Evolutionary conservation across 179 eudicot genomes (phyloP), one percentile per base, ranked within the genome.

Genomic region (Dionaea muscipula): DNA sequence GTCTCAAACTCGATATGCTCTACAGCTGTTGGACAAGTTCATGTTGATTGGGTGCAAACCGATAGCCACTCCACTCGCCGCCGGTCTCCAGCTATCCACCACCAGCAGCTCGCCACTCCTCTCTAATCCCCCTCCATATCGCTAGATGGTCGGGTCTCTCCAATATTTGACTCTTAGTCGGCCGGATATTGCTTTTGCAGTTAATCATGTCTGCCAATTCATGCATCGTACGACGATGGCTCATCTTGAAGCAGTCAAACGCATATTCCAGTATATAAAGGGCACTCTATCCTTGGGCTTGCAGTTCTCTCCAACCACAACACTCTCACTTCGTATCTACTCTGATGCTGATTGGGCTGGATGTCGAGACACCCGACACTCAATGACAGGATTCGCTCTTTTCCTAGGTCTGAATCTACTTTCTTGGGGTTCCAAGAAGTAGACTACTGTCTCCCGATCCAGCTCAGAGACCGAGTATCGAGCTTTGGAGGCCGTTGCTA

Each of bases 321-420:
- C 43, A 18, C 7, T 19, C 0, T 7, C 1, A 22, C 7, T 47
- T 2, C 21, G 47, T 47, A 33, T 35, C 26, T 46, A 31, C 21
- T 46, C 47, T 1, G 28, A 55, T 37, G 27, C 58, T 3, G 26
- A 36, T 37, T 55, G 55, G 55, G 55, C 55, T 0, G 21, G 58
- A 1, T 12, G 37, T 35, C 24, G 24, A 19, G 55, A 48, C 7
- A 19, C 35, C 16, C 49, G 16, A 18, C 12, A 14, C 36, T 47
- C 47, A 8, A 60, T 37, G 1, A n/a, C n/a, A 1, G 47, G 22
- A 1, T 60, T 33, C 16, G 0, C 24, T 2, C 13, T 60, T 7
- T 48, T 20, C 13, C 56, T 48, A 23, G 55, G 55, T 2, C 35
- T 25, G 16, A 36, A 20, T 0, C 11, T 17, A 0, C 2, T 53